A percentile compares a stretch with the other conserved stretches of the same genome.
Conservation (phyloP, 2,329 filamentous ascomycete genomes). For the Plenodomus tracheiphilus region DNA sequence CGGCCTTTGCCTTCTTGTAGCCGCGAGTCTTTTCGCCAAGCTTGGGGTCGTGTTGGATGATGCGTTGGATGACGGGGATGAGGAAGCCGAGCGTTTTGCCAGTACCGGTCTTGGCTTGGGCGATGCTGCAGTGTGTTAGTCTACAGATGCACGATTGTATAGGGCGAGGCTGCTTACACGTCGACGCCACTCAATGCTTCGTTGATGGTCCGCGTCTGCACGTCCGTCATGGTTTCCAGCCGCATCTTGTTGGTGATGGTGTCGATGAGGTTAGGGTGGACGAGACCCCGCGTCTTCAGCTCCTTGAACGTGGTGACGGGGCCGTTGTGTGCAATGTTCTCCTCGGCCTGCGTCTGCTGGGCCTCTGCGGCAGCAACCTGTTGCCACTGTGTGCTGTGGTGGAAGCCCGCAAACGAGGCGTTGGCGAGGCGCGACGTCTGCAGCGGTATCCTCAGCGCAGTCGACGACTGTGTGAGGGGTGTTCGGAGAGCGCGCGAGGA, state of each 20-base stretch:
- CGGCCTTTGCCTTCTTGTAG: constrained; percentile 47
- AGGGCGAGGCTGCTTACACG: constrained; percentile 62
- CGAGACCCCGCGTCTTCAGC: constrained; percentile 50
- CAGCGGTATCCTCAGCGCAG: constrained; percentile 21
- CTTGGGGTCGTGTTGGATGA: constrained; percentile 65
- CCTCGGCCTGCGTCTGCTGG: constrained; percentile 20
- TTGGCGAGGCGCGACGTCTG: constrained; percentile 21
- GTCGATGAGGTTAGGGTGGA: constrained; percentile 67
- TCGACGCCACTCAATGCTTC: constrained; percentile 79
- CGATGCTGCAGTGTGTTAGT: constrained; percentile 55
- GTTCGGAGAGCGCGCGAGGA: constrained; percentile 31
- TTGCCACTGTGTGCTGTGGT: constrained; percentile 45
- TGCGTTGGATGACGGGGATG: constrained; percentile 79
- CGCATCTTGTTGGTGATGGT: constrained; percentile 73
- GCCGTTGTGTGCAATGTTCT: constrained; percentile 20
- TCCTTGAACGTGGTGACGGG: constrained; percentile 50
- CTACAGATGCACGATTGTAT: neutral
- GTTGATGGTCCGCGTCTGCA: constrained; percentile 82
- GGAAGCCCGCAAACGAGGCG: constrained; percentile 38
- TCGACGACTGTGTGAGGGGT: constrained; percentile 23
- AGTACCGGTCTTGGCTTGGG: constrained; percentile 95
- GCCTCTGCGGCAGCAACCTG: constrained; percentile 40
- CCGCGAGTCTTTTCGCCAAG: constrained; percentile 56
- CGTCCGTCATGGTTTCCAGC: constrained; percentile 87
- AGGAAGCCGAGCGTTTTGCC: constrained; percentile 96